Evolutionary conservation across 2,329 filamentous ascomycete species (phyloP).

Genomic region (Fusarium guadeloupense): DNA sequence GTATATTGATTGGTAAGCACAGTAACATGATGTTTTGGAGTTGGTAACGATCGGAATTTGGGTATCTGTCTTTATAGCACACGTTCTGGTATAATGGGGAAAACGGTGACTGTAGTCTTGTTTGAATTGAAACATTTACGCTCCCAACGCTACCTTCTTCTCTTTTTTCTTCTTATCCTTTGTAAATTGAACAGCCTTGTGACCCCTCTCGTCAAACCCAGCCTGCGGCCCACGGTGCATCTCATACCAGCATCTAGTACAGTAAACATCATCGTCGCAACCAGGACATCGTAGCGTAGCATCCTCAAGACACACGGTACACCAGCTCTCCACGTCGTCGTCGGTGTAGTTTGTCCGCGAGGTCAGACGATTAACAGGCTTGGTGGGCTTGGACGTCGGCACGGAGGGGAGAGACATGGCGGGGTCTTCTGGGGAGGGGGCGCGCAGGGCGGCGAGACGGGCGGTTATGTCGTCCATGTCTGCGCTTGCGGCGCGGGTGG

Average conservation of each 20-base stretch:
- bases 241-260: slow-evolving; percentile 80
- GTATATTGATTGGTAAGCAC: slow-evolving; percentile 8
- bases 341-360: slow-evolving; percentile 64
- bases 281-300: slow-evolving; percentile 76
- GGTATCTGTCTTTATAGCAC: slow-evolving; percentile 28
- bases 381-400: slow-evolving; percentile 59
- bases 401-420: slow-evolving; percentile 58
- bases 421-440: slow-evolving; percentile 45
- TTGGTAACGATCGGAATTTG: slow-evolving; percentile 13
- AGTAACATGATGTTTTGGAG: slow-evolving; percentile 17
- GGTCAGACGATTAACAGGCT: slow-evolving; percentile 51
- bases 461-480: slow-evolving; percentile 58
- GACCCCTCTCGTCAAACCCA: slow-evolving; percentile 74
- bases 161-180: slow-evolving; percentile 49
- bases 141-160: slow-evolving; percentile 51
- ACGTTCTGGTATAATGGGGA: not conserved
- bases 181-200: slow-evolving; percentile 71
- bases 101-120: slow-evolving; percentile 16
- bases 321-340: slow-evolving; percentile 80
- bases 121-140: slow-evolving; percentile 38
- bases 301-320: slow-evolving; percentile 83
- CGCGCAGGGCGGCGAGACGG: slow-evolving; percentile 62
- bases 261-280: slow-evolving; percentile 79
- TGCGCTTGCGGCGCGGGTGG: slow-evolving; percentile 36
- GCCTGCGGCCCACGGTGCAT: slow-evolving; percentile 77